A percentile compares a stretch with the other conserved stretches of the same genome.
These are phyloP conservation scores for Camellia sinensis DNA, from an alignment of 148 eudicot species.

Conservation along the genomic window DNA sequence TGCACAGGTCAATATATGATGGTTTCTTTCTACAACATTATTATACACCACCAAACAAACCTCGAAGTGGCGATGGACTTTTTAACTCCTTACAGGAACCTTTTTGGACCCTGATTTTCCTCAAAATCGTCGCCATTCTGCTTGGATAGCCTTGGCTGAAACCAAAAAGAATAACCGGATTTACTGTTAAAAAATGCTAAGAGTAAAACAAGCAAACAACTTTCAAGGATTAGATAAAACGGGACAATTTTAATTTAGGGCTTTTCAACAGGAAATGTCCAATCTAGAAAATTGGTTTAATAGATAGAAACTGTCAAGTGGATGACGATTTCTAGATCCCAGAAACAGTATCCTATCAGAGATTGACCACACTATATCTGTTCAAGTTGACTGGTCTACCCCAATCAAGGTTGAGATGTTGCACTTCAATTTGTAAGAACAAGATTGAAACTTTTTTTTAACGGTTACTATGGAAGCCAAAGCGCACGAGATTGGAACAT, in stretches of 20 bases:
- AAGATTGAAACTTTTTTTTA: background rate
- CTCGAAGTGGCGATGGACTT: background rate
- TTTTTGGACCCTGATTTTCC: background rate
- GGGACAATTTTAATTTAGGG: background rate
- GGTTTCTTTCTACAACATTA: background rate
- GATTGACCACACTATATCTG: background rate
- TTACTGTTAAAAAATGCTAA: background rate
- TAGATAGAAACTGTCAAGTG: background rate
- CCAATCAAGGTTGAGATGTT: background rate
- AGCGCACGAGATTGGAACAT: background rate
- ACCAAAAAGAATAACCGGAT: background rate
- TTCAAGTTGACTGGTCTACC: background rate
- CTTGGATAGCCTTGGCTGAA: slow-evolving; percentile 40
- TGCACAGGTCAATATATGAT: background rate
- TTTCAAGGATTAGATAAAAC: background rate
- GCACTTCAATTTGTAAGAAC: background rate
- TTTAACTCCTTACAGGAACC: background rate
- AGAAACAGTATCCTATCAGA: background rate
- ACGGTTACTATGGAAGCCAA: background rate
- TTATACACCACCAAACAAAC: background rate
- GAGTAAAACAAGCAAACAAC: background rate
- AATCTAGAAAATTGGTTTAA: background rate
- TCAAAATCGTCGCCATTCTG: slow-evolving; percentile 43
- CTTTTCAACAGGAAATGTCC: background rate
- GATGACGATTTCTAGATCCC: background rate